These are phyloP conservation scores for Solanum virginianum DNA, from an alignment of 257 asterid genomes.

Conservation along the genomic window DNA sequence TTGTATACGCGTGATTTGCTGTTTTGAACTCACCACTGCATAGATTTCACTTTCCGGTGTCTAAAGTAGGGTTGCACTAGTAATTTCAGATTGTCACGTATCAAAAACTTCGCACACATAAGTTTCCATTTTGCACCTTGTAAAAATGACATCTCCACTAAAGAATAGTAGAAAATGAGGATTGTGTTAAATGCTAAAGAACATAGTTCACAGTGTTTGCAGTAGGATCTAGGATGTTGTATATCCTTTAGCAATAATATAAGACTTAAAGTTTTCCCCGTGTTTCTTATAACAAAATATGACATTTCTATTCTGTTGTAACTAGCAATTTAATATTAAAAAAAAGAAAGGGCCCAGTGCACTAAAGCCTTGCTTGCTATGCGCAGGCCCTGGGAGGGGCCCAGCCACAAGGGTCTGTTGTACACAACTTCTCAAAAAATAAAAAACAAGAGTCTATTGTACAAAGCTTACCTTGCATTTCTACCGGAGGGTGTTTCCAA, in stretches of 20 bases:
- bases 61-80: background rate
- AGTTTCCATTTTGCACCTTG: background rate
- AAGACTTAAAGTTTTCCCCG: background rate
- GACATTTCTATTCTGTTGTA: background rate
- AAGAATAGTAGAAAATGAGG: background rate
- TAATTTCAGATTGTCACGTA: background rate
- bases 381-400: no score
- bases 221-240: background rate
- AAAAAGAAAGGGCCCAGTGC: no score
- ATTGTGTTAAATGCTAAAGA: background rate
- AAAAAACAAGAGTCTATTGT: no score
- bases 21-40: background rate
- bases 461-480: no score
- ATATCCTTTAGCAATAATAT: background rate
- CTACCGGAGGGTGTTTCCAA: no score
- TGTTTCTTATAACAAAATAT: background rate
- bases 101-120: background rate
- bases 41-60: background rate
- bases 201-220: background rate
- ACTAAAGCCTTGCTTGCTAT: no score
- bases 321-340: background rate
- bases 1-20: background rate
- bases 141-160: background rate
- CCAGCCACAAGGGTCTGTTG: no score
- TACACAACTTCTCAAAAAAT: no score